phyloP scores from a whole-genome alignment of 768 basidiomycete genomes.

The Mycena venus region DNA sequence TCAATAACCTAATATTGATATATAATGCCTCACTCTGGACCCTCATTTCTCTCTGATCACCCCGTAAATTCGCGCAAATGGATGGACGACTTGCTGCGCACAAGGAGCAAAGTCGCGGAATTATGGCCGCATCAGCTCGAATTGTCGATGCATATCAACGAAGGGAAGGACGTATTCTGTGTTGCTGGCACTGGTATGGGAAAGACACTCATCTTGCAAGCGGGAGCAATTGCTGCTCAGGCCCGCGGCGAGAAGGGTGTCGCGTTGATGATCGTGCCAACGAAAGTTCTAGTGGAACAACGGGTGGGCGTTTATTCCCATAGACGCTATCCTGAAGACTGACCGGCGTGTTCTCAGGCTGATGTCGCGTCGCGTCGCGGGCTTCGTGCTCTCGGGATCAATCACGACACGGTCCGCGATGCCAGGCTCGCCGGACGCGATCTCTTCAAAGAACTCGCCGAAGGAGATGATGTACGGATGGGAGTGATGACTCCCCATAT shows the following conservation, averaged over 20 bases:
- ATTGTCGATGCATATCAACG: slow-evolving; percentile 19
- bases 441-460: slow-evolving; percentile 5
- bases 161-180: slow-evolving; percentile 25
- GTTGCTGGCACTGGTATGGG: slow-evolving; percentile 26
- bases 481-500: slow-evolving; percentile 8
- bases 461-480: neutral
- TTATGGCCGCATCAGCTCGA: slow-evolving; percentile 23
- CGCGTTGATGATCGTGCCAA: slow-evolving; percentile 27
- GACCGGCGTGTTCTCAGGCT: neutral
- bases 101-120: slow-evolving; percentile 2
- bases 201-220: slow-evolving; percentile 24
- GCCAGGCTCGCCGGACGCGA: neutral
- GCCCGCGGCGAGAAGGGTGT: slow-evolving; percentile 23
- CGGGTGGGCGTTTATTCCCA: slow-evolving; percentile 13
- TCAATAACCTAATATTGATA: neutral
- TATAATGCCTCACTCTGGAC: neutral
- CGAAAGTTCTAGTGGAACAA: slow-evolving; percentile 29
- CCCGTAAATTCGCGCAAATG: slow-evolving; percentile 3
- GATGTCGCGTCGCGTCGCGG: slow-evolving; percentile 1
- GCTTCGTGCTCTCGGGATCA: neutral
- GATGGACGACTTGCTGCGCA: slow-evolving; percentile 15
- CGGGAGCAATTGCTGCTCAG: slow-evolving; percentile 11
- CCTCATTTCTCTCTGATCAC: neutral
- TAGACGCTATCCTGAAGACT: neutral
- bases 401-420: slow-evolving; percentile 11